Conservation (phyloP, 768 basidiomycete species). For the Serendipita sp. region DNA sequence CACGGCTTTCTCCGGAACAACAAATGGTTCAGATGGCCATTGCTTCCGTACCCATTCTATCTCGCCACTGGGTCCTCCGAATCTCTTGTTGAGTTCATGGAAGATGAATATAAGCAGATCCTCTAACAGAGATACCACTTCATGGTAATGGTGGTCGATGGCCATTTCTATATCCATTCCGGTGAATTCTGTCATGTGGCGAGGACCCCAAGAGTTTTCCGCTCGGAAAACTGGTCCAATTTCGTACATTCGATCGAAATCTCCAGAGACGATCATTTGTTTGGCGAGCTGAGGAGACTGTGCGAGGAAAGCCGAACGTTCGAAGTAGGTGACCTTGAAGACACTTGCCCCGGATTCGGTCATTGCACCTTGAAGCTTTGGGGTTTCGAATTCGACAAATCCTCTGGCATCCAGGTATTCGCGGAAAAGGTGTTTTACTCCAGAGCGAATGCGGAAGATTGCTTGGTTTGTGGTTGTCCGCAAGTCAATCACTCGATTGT, state of each 20-base stretch:
- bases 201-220: constrained; percentile 92
- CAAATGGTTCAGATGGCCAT: constrained; percentile 93
- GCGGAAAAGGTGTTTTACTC: constrained; percentile 78
- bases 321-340: constrained; percentile 97
- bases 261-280: constrained; percentile 98
- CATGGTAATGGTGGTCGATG: constrained; percentile 97
- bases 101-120: constrained; percentile 77
- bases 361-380: constrained; percentile 91
- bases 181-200: constrained; percentile 96
- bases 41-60: constrained; percentile 69
- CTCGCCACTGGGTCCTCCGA: constrained; percentile 28
- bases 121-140: constrained; percentile 87
- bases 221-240: constrained; percentile 95
- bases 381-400: constrained; percentile 93
- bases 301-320: constrained; percentile 85
- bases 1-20: constrained; percentile 77
- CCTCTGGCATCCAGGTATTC: constrained; percentile 54
- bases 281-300: constrained; percentile 96
- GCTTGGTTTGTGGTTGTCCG: constrained; percentile 95
- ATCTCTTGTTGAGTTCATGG: constrained; percentile 59
- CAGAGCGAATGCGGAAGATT: constrained; percentile 82
- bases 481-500: constrained; percentile 87
- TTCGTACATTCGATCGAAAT: constrained; percentile 97
- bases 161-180: constrained; percentile 99
- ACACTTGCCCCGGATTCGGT: constrained; percentile 95